A percentile compares a stretch with the other conserved stretches of the same genome.
phyloP scores from a whole-genome alignment of 139 green algal species.

The Chlorella sorokiniana region DNA sequence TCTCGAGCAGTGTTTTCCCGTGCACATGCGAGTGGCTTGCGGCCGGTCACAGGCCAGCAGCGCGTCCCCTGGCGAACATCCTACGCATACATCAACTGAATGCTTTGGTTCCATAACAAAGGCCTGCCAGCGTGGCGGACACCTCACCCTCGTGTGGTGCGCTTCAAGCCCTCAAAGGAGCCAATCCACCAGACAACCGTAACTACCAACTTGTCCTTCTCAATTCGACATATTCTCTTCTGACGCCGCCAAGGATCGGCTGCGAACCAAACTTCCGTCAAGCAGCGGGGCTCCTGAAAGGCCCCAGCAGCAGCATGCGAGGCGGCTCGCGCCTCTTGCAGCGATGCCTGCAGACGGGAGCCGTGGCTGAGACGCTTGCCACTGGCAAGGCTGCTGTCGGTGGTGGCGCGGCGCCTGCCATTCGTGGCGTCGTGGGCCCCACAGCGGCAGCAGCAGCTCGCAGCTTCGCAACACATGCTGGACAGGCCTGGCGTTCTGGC shows the following conservation, averaged over 20 bases:
- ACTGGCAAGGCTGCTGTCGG: not conserved
- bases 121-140: too few species aligned
- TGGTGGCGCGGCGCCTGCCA: not conserved
- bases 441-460: not conserved
- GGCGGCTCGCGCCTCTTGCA: too few species aligned
- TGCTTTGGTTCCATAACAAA: too few species aligned
- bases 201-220: not conserved
- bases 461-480: not conserved
- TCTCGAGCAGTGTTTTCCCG: too few species aligned
- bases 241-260: not conserved
- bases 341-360: constrained; percentile 18
- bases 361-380: constrained; percentile 6
- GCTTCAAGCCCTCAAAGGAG: too few species aligned
- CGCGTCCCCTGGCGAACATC: too few species aligned
- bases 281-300: not conserved
- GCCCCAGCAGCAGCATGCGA: not conserved
- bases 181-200: not conserved
- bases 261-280: not conserved
- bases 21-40: too few species aligned
- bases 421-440: constrained; percentile 1
- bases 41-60: too few species aligned
- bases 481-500: not conserved
- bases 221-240: not conserved
- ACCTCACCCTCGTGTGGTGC: too few species aligned
- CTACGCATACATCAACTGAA: too few species aligned